Evolutionary conservation across 305 asterid species (phyloP).

Genomic region (Fraxinus greggii): DNA sequence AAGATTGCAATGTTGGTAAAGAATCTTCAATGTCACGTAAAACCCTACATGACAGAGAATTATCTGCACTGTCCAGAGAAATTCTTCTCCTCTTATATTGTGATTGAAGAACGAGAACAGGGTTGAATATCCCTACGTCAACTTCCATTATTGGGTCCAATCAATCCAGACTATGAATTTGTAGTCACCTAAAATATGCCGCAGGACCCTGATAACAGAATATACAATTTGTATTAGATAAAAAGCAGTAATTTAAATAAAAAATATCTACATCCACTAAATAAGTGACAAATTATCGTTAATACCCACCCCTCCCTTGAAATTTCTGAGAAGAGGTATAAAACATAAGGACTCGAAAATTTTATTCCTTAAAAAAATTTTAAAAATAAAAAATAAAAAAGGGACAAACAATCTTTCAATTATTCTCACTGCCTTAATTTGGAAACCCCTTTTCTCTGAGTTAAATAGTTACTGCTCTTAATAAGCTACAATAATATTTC

Average conservation of each 20-base stretch:
- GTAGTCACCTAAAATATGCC: slow-evolving; percentile 6
- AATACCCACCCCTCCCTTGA: background rate
- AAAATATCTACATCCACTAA: background rate
- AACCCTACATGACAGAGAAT: slow-evolving; percentile 28
- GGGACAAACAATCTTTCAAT: background rate
- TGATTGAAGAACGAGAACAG: slow-evolving; percentile 35
- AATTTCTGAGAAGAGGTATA: background rate
- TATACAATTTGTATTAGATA: slow-evolving; percentile 17
- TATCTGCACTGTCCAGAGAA: slow-evolving; percentile 36
- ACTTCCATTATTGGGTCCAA: slow-evolving; percentile 43
- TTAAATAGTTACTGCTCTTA: background rate
- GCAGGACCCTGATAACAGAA: slow-evolving; percentile 23
- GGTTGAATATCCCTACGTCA: slow-evolving; percentile 29
- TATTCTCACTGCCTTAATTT: background rate
- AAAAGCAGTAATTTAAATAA: background rate
- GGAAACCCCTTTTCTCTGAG: background rate
- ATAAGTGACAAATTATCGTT: background rate
- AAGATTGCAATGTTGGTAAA: slow-evolving; percentile 52
- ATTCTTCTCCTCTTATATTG: slow-evolving; percentile 65
- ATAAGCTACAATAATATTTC: background rate
- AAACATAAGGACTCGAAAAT: background rate
- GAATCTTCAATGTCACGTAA: slow-evolving; percentile 33
- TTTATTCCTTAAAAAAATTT: background rate
- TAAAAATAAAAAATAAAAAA: background rate
- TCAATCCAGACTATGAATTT: slow-evolving; percentile 16